Evolutionary conservation across 2,329 filamentous ascomycete genomes (phyloP).

Genomic region (Fusarium gaditjirri): DNA sequence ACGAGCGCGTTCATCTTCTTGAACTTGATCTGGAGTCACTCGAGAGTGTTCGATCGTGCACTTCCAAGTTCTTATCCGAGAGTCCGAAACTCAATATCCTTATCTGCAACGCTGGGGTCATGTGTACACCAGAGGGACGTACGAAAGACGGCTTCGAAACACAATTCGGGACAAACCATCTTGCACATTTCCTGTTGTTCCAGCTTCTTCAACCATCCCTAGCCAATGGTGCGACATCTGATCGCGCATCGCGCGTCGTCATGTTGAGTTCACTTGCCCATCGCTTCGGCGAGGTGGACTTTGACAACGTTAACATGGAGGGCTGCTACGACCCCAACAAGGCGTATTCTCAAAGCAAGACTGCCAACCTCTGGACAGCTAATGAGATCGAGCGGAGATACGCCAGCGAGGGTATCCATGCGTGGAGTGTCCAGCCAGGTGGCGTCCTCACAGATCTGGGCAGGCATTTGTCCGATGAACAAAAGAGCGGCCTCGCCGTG

Average conservation of each 20-base stretch:
- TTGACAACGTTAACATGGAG: slow-evolving; percentile 6
- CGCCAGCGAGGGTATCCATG: neutral
- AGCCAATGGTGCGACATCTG: neutral
- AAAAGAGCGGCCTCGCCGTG: neutral
- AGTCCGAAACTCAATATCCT: neutral
- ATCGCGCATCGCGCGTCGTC: neutral
- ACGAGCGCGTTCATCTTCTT: neutral
- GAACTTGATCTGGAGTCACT: neutral
- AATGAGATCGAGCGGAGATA: slow-evolving; percentile 5
- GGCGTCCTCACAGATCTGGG: neutral
- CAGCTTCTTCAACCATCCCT: neutral
- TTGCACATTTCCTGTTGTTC: neutral
- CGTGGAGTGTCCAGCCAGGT: slow-evolving; percentile 4
- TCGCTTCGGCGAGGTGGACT: neutral
- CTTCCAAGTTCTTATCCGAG: neutral
- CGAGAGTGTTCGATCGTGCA: neutral
- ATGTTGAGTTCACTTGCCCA: neutral
- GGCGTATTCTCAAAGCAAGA: neutral
- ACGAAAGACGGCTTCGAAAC: slow-evolving; percentile 4
- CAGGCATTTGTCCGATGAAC: neutral
- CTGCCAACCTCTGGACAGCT: slow-evolving; percentile 9
- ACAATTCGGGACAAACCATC: slow-evolving; percentile 9
- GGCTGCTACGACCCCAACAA: slow-evolving; percentile 3
- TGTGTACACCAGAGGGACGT: neutral
- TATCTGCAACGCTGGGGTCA: slow-evolving; percentile 12